Evolutionary conservation across 345 rosid species (phyloP), one percentile per base, ranked within the genome.

Genomic region (Gossypium rotundifolium): DNA sequence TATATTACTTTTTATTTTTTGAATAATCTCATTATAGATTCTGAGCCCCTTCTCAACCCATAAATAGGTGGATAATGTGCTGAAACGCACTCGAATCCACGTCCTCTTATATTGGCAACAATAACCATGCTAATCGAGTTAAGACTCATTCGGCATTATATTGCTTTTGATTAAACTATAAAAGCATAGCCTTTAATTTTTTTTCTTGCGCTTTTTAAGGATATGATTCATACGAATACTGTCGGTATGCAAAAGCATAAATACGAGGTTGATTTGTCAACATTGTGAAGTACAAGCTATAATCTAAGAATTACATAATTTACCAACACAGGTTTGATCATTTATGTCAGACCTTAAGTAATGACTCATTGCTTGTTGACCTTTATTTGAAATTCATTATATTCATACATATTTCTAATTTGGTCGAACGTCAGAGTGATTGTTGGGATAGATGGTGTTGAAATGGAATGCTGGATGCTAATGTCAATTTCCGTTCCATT

Each of bases 401-500:
- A n/a, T 54, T 8, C 59, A 18, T 54, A 54, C 59, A 57, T 57
- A 57, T 9, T 9, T 33, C 48, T 60, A 42, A 17, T 7, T 22
- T 20, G 27, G 52, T 46, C 9, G 40, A 20, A 14, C 17, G 10
- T 42, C 7, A 13, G 63, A 13, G 5, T n/a, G 27, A 54, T 54
- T 54, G 49, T 29, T 38, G 46, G 13, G 25, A 8, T n/a, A 4
- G 25, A 40, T 55, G 61, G 23, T 72, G 20, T 17, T 44, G 62
- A 74, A 63, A 45, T 22, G n/a, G 40, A 63, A 75, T 16, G 27
- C 20, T 9, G 65, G 8, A 23, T 67, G 73, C 58, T 83, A 67
- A 79, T 73, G 18, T 11, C 27, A 17, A 61, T 22, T 80, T 27
- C 14, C 54, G 17, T 77, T 80, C 65, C 57, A 33, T 76, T 8